Evolutionary conservation across 805 yeast species (phyloP).

Genomic region (Wickerhamomyces ciferrii): DNA sequence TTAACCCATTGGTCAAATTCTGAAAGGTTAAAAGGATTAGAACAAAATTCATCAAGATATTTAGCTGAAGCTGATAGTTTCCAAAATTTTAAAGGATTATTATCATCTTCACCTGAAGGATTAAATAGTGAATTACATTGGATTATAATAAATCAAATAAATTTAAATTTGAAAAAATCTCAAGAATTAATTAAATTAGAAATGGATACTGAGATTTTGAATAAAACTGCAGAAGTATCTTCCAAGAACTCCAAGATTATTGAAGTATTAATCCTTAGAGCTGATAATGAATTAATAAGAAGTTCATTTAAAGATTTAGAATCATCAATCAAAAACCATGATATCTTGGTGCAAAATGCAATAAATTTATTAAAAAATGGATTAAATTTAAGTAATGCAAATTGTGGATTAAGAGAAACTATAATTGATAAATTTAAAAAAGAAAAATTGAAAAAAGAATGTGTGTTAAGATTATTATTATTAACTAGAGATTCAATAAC

Average conservation of each 20-base stretch:
- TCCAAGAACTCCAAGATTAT: conserved; percentile 14
- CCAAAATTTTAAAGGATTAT: conserved; percentile 4
- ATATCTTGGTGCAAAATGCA: conserved; percentile 9
- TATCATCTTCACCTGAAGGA: neutral
- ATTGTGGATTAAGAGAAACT: conserved; percentile 21
- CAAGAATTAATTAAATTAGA: conserved; percentile 12
- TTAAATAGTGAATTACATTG: conserved; percentile 8
- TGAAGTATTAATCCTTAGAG: conserved; percentile 17
- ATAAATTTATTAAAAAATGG: conserved; percentile 19
- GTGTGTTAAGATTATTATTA: conserved; percentile 15
- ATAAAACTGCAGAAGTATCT: conserved; percentile 13
- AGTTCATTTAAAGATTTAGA: conserved; percentile 7
- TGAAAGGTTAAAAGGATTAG: neutral
- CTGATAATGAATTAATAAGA: conserved; percentile 19
- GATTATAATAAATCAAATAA: conserved; percentile 8
- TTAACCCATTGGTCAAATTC: conserved; percentile 7
- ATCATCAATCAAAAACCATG: conserved; percentile 8
- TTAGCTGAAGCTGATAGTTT: conserved; percentile 16
- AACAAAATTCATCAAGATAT: conserved; percentile 1
- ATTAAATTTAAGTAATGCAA: conserved; percentile 12
- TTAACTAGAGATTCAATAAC: conserved; percentile 10
- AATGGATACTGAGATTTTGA: conserved; percentile 6
- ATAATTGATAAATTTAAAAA: conserved; percentile 12
- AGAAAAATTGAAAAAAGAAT: conserved; percentile 17
- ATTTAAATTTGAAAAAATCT: conserved; percentile 11